Conservation (phyloP, 805 yeast species). For the Ogataea methanolica region DNA sequence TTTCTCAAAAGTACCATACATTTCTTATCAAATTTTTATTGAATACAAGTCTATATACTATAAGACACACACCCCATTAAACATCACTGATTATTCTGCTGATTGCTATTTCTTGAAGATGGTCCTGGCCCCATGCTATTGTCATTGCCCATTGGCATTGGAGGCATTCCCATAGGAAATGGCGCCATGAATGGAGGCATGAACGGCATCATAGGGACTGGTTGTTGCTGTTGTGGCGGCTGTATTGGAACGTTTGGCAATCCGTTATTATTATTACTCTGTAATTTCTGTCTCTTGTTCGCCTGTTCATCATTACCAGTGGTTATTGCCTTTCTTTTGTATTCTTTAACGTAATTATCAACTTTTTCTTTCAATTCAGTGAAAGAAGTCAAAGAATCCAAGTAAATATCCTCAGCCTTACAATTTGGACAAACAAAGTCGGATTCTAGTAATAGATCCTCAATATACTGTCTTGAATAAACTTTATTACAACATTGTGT, state of each 20-base stretch:
- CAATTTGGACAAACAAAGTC: constrained; percentile 94
- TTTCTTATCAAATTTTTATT: background rate
- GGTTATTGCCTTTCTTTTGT: constrained; percentile 15
- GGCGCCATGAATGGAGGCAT: constrained; percentile 31
- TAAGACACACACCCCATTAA: background rate
- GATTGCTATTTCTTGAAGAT: background rate
- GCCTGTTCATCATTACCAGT: constrained; percentile 8
- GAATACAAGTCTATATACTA: background rate
- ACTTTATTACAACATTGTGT: constrained; percentile 67
- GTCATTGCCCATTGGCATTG: background rate
- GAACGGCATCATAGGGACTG: constrained; percentile 17
- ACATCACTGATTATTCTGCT: background rate
- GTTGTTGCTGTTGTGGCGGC: constrained; percentile 7
- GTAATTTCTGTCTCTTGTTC: constrained; percentile 13
- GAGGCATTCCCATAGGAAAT: constrained; percentile 9
- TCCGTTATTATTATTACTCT: constrained; percentile 4
- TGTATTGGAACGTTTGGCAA: constrained; percentile 18
- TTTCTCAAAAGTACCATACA: background rate
- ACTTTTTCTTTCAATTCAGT: constrained; percentile 54
- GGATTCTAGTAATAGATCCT: constrained; percentile 62
- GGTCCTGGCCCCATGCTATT: background rate
- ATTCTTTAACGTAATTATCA: constrained; percentile 40
- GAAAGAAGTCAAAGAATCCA: constrained; percentile 68
- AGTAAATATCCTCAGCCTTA: constrained; percentile 61
- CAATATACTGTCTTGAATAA: constrained; percentile 59